Evolutionary conservation across 441 rosid species (phyloP).

Genomic region (Mallotus repandus): DNA sequence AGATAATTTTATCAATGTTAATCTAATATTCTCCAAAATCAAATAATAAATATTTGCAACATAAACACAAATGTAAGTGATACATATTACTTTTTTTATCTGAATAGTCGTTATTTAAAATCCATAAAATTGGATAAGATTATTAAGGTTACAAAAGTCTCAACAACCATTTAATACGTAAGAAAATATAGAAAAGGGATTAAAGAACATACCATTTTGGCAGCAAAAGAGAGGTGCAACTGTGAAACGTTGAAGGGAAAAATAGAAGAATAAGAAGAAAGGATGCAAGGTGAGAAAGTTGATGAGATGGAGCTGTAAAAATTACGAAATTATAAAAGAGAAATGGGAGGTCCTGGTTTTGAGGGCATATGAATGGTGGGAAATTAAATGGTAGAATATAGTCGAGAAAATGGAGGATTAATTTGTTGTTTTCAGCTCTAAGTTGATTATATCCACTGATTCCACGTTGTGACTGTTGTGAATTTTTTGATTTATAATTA

Average conservation of each 20-base stretch:
- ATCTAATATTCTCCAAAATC: too few relatives aligned
- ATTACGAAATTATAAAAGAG: slow-evolving; percentile 28
- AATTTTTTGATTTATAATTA: too few relatives aligned
- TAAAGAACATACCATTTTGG: slow-evolving; percentile 38
- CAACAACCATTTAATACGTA: too few relatives aligned
- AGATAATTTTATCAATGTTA: too few relatives aligned
- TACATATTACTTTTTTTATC: too few relatives aligned
- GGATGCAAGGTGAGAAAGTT: slow-evolving; percentile 8
- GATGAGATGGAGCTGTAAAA: slow-evolving; percentile 16
- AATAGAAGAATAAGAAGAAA: not conserved
- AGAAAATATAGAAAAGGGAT: not conserved
- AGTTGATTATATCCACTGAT: slow-evolving; percentile 19
- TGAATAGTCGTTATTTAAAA: too few relatives aligned
- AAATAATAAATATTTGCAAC: too few relatives aligned
- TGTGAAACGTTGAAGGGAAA: slow-evolving; percentile 19
- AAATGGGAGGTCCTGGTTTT: slow-evolving; percentile 32
- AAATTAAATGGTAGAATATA: slow-evolving; percentile 10
- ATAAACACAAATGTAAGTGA: too few relatives aligned
- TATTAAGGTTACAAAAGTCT: too few relatives aligned
- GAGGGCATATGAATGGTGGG: slow-evolving; percentile 25
- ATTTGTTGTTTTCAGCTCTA: not conserved
- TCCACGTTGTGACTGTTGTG: not conserved
- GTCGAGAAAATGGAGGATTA: slow-evolving; percentile 18
- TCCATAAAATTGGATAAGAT: too few relatives aligned
- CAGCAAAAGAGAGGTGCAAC: slow-evolving; percentile 25